phyloP scores from a whole-genome alignment of 192 early-diverging fungal species.

The Spizellomyces sp. region DNA sequence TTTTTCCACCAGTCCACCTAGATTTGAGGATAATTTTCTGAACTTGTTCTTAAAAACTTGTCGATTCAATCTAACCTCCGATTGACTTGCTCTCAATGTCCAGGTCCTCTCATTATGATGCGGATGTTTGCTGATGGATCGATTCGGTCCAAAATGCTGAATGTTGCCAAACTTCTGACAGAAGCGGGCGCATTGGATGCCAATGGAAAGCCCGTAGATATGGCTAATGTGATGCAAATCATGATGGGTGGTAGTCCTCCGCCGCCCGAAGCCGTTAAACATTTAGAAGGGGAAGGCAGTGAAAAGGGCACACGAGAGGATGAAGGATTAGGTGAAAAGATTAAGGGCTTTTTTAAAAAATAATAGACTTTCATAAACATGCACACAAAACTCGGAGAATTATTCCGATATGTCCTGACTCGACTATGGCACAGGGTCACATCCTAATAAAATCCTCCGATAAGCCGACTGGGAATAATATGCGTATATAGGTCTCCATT shows the following conservation, averaged over 20 bases:
- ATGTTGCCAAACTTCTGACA: slow-evolving; percentile 10
- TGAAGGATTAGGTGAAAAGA: not conserved
- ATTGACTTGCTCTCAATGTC: too few species aligned
- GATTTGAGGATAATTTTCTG: not conserved
- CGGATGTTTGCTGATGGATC: slow-evolving; percentile 22
- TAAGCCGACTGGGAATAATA: too few species aligned
- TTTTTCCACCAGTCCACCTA: slow-evolving; percentile 1
- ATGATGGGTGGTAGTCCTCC: slow-evolving; percentile 19
- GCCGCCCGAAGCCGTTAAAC: not conserved
- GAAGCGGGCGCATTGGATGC: slow-evolving; percentile 21
- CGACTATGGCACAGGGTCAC: too few species aligned
- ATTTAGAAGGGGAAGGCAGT: not conserved
- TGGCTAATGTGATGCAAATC: slow-evolving; percentile 11
- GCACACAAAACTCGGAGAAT: not conserved
- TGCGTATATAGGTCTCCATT: too few species aligned
- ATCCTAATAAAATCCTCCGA: too few species aligned
- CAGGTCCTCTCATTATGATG: slow-evolving; percentile 23
- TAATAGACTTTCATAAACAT: not conserved
- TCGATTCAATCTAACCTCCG: too few species aligned
- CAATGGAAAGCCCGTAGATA: slow-evolving; percentile 16
- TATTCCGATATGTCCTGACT: not conserved
- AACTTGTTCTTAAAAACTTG: not conserved
- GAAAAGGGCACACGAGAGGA: not conserved
- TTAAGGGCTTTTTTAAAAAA: slow-evolving; percentile 17
- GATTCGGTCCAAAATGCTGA: slow-evolving; percentile 19